phyloP scores from a whole-genome alignment of 345 rosid genomes.

The Gossypium turneri region DNA sequence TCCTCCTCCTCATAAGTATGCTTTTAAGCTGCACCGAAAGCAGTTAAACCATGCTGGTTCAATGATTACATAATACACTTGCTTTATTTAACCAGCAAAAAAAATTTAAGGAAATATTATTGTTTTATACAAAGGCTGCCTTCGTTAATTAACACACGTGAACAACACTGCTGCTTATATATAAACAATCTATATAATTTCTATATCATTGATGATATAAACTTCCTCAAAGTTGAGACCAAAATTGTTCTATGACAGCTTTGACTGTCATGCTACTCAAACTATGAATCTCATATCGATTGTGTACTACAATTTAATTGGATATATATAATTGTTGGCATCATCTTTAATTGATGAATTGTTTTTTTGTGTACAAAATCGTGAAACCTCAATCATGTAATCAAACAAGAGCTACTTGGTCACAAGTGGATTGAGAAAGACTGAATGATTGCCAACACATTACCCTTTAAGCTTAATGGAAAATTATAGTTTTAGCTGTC shows the following conservation, averaged over 20 bases:
- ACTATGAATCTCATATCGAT: no score
- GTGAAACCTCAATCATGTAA: no score
- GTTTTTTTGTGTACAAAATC: no score
- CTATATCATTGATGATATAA: not conserved
- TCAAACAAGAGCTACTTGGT: no score
- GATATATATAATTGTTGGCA: no score
- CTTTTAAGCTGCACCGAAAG: constrained; percentile 35
- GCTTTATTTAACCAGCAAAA: not conserved
- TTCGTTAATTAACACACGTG: constrained; percentile 22
- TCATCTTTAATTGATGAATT: no score
- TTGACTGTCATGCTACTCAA: no score
- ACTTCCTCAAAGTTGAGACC: not conserved
- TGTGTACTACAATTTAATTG: no score
- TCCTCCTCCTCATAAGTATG: not conserved
- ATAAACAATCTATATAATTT: not conserved
- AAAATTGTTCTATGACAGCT: not conserved
- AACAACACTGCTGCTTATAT: constrained; percentile 1
- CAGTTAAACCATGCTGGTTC: not conserved
- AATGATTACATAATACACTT: constrained; percentile 12
- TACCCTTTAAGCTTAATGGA: no score
- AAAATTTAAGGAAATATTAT: not conserved
- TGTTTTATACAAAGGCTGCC: not conserved
- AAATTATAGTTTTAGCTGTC: not conserved
- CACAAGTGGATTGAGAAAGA: no score
- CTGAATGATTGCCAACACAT: no score